Base-by-base conservation (phyloP, 2,329 filamentous ascomycete species). In the Cucurbitaria berberidis region DNA sequence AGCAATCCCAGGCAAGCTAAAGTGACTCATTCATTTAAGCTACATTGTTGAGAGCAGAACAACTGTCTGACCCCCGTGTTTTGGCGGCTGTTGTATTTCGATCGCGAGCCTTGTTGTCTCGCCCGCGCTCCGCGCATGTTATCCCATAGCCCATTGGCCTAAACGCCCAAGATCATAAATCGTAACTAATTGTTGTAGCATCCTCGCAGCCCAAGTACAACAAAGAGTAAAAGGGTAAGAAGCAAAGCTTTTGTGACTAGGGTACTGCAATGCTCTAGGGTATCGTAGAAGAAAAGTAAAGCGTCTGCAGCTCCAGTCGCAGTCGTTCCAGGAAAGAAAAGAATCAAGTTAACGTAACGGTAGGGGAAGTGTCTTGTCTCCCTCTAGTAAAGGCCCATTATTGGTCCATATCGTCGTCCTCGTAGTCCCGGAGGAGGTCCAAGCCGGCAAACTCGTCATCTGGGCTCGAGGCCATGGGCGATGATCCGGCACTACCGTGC, bases 391-490 rank as follows among this genome's bases (percentile, higher is more conserved):
- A 26, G 10, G 2, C 15, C 1, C 10, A 42, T 27, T 29, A 4
- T 42, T 29, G 15, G 13, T 63, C 56, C 56, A 60, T 57, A 45
- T 68, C 59, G 1, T 71, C 70, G 16, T 70, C 63, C 29, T 68
- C 66, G 22, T 65, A 66, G 29, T 73, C 59, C 26, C 67, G 54
- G 32, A 74, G 64, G n/a, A 74, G 57, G 22, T 72, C 69, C n/a
- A 74, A 62, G 4, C 67, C 69, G n/a, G 53, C 60, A 41, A 62
- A 68, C 5, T 66, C 63, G 26, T 70, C 65, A 1, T 49, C 34
- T 26, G 59, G 58, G 22, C 16, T 53, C 9, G 59, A 62, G 19
- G 49, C 57, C 9, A 51, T 63, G 15, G 50, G 49, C 2, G 58
- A 16, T 0, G 66, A 66, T 3, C 45, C 53, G 36, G 55, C 40